Conservation (phyloP, 208 protist genomes). For the Zelonia costaricensis region DNA sequence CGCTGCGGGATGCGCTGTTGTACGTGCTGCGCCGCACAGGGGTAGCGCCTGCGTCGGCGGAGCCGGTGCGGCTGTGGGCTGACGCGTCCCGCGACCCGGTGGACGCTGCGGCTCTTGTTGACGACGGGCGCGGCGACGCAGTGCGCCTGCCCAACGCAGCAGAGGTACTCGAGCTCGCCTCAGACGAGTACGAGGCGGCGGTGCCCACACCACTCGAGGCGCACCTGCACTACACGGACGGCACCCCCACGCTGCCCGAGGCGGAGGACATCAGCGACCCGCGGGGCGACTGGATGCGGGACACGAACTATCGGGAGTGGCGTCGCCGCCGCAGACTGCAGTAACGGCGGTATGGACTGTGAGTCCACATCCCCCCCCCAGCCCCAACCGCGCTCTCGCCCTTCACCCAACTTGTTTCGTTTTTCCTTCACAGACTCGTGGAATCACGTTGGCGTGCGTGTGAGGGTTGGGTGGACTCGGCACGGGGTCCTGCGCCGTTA, state of each 20-base stretch:
- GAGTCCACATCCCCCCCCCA: not conserved
- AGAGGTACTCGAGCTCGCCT: slow-evolving; percentile 19
- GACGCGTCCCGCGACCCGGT: not conserved
- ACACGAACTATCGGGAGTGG: slow-evolving; percentile 23
- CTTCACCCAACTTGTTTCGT: too few species aligned
- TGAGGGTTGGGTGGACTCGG: too few species aligned
- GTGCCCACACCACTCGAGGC: not conserved
- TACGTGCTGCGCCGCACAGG: slow-evolving; percentile 48
- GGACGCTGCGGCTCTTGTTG: not conserved
- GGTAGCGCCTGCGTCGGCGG: not conserved
- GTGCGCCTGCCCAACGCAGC: not conserved
- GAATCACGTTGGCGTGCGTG: not conserved
- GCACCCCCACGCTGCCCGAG: not conserved
- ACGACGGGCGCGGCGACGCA: not conserved
- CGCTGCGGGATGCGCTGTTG: slow-evolving; percentile 56
- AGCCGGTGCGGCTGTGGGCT: slow-evolving; percentile 4
- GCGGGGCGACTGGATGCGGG: slow-evolving; percentile 13
- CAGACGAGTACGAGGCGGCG: slow-evolving; percentile 28
- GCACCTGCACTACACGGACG: too few species aligned
- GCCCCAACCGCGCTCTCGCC: too few species aligned
- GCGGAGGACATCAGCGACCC: slow-evolving; percentile 5
- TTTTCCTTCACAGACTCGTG: not conserved
- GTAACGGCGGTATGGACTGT: not conserved
- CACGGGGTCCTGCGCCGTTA: too few species aligned
- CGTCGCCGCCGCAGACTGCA: not conserved